Evolutionary conservation across 805 yeast genomes (phyloP).

Genomic region (Clavispora carvajalis): DNA sequence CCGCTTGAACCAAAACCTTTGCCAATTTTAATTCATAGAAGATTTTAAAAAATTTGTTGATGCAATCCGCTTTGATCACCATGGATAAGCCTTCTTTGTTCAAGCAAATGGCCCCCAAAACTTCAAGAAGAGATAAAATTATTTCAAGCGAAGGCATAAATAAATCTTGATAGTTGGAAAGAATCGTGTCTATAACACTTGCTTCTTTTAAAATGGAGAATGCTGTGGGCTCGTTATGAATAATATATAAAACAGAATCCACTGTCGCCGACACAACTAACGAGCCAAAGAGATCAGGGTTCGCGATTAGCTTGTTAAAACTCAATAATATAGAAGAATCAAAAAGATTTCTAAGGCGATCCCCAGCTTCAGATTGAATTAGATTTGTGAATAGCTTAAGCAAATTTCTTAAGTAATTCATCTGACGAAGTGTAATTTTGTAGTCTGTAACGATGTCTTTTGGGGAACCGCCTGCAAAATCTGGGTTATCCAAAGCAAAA

Average conservation of each 20-base stretch:
- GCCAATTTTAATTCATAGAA: constrained; percentile 48
- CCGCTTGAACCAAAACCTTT: constrained; percentile 44
- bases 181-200: constrained; percentile 58
- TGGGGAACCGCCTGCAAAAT: constrained; percentile 54
- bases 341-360: constrained; percentile 74
- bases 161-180: constrained; percentile 51
- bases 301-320: constrained; percentile 51
- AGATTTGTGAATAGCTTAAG: constrained; percentile 60
- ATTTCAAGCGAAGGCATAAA: constrained; percentile 57
- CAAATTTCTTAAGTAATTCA: constrained; percentile 43
- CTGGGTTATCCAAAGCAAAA: constrained; percentile 56
- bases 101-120: constrained; percentile 77
- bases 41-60: constrained; percentile 41
- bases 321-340: constrained; percentile 74
- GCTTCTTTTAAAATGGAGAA: constrained; percentile 76
- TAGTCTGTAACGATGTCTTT: constrained; percentile 45
- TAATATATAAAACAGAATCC: constrained; percentile 60
- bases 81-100: constrained; percentile 65
- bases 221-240: constrained; percentile 90
- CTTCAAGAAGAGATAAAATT: constrained; percentile 55
- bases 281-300: constrained; percentile 63
- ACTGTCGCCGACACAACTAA: constrained; percentile 55
- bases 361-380: constrained; percentile 73
- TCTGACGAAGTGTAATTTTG: constrained; percentile 54
- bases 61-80: constrained; percentile 40